phyloP scores from a whole-genome alignment of 2,329 filamentous ascomycete genomes.

The Cryphonectria nitschkei region DNA sequence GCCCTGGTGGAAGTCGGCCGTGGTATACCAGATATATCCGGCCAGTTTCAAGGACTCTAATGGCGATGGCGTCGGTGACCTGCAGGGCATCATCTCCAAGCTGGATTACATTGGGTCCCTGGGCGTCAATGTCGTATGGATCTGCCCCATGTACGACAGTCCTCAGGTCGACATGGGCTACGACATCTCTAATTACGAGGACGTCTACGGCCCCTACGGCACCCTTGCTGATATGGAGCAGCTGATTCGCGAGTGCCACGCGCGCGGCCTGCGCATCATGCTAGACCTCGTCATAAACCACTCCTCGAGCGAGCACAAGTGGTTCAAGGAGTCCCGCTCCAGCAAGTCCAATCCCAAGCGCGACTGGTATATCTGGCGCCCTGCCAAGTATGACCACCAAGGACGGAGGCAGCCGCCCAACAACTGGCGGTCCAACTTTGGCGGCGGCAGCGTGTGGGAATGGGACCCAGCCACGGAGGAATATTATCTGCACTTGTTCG shows the following conservation, averaged over 20 bases:
- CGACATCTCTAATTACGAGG: slow-evolving; percentile 70
- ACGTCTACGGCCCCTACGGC: slow-evolving; percentile 68
- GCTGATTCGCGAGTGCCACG: slow-evolving; percentile 63
- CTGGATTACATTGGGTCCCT: slow-evolving; percentile 59
- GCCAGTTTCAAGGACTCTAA: slow-evolving; percentile 62
- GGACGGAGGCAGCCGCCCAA: slow-evolving; percentile 65
- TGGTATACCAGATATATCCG: slow-evolving; percentile 54
- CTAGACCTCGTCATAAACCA: slow-evolving; percentile 78
- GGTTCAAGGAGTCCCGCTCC: slow-evolving; percentile 60
- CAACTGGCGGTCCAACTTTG: slow-evolving; percentile 52
- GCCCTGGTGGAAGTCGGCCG: slow-evolving; percentile 1
- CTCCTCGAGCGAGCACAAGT: slow-evolving; percentile 60
- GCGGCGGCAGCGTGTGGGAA: slow-evolving; percentile 47
- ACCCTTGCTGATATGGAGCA: slow-evolving; percentile 68
- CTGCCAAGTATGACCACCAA: slow-evolving; percentile 50
- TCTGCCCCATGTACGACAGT: slow-evolving; percentile 51
- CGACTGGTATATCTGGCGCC: slow-evolving; percentile 69
- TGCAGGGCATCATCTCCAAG: slow-evolving; percentile 56
- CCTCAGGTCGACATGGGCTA: slow-evolving; percentile 73
- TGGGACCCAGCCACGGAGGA: slow-evolving; percentile 54
- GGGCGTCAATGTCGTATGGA: slow-evolving; percentile 63
- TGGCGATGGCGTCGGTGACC: slow-evolving; percentile 51
- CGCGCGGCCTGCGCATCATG: slow-evolving; percentile 68
- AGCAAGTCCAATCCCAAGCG: slow-evolving; percentile 56
- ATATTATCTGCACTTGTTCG: slow-evolving; percentile 71